Conservation (phyloP, 441 rosid species). For the Viola pubescens region DNA sequence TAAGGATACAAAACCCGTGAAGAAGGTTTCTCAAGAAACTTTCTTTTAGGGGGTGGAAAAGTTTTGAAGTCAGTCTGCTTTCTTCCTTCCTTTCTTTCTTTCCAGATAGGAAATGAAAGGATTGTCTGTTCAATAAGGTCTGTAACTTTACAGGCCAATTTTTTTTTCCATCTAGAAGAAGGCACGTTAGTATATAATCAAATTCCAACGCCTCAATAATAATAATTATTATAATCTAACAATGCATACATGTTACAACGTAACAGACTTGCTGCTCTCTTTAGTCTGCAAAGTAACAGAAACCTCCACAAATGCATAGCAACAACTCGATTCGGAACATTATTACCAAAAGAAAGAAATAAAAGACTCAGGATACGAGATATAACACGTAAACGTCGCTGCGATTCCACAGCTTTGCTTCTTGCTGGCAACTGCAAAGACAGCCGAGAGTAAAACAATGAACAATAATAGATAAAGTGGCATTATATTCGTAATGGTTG, state of each 20-base stretch:
- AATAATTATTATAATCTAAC: too few relatives aligned
- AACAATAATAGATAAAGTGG: background rate
- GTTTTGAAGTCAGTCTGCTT: background rate
- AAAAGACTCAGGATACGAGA: too few relatives aligned
- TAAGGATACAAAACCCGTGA: too few relatives aligned
- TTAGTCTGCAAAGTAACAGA: too few relatives aligned
- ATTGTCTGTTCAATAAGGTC: slow-evolving; percentile 12
- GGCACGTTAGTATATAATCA: background rate
- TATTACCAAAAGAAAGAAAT: too few relatives aligned
- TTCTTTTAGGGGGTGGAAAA: slow-evolving; percentile 2
- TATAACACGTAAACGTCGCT: background rate
- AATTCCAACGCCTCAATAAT: too few relatives aligned
- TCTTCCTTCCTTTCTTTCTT: background rate
- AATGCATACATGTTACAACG: too few relatives aligned
- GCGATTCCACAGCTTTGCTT: background rate
- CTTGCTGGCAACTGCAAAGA: background rate
- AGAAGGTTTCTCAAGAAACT: too few relatives aligned
- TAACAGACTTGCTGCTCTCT: too few relatives aligned
- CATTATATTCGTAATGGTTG: slow-evolving; percentile 10
- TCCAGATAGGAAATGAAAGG: slow-evolving; percentile 7
- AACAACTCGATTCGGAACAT: too few relatives aligned
- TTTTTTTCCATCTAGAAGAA: background rate
- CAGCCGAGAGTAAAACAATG: background rate
- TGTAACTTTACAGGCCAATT: too few relatives aligned
- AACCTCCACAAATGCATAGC: too few relatives aligned